phyloP scores from a whole-genome alignment of 306 rosid genomes.

The Albizia julibrissin region DNA sequence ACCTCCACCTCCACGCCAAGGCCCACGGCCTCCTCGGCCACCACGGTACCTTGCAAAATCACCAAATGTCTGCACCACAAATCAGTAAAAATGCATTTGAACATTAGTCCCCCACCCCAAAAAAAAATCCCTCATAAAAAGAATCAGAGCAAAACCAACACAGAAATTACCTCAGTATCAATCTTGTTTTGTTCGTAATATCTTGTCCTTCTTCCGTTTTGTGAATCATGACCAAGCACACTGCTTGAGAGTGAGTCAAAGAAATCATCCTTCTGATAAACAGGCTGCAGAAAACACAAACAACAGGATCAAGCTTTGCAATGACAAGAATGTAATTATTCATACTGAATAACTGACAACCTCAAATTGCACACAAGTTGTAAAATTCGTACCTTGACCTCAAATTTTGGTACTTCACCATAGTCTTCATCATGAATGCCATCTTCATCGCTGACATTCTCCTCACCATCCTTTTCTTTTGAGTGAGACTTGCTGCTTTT shows the following conservation, averaged over 20 bases:
- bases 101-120: background rate
- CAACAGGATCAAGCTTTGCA: conserved; percentile 25
- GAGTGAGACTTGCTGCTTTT: conserved; percentile 58
- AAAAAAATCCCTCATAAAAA: background rate
- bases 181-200: conserved; percentile 84
- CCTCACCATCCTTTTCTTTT: conserved; percentile 64
- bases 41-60: conserved; percentile 76
- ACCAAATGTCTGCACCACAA: conserved; percentile 83
- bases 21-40: conserved; percentile 81
- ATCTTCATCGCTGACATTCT: conserved; percentile 56
- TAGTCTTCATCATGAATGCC: conserved; percentile 60
- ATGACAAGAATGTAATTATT: background rate
- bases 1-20: conserved; percentile 82
- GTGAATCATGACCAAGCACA: conserved; percentile 46
- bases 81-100: conserved; percentile 28
- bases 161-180: conserved; percentile 70
- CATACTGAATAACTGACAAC: background rate
- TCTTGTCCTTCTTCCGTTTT: conserved; percentile 79
- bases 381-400: conserved; percentile 51
- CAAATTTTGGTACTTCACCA: conserved; percentile 49
- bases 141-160: background rate
- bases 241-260: conserved; percentile 76
- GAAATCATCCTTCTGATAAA: conserved; percentile 90
- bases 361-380: conserved; percentile 14
- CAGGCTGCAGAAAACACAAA: conserved; percentile 53